Base-by-base conservation (phyloP, 176 grass and related monocot genomes). In the Triticum monococcum region DNA sequence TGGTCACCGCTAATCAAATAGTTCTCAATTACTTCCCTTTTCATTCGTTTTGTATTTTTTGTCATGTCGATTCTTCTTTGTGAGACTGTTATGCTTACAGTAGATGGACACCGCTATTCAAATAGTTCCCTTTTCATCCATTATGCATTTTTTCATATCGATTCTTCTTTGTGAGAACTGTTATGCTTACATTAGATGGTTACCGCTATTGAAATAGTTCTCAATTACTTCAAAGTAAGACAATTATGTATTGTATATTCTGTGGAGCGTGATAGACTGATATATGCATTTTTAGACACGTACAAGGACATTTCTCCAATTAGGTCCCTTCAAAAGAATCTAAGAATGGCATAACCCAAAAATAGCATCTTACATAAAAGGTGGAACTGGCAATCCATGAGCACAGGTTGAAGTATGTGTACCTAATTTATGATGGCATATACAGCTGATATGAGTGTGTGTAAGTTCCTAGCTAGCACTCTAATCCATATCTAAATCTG, bases 271-370 rank as follows among this genome's bases (percentile, higher is more conserved):
- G 68, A 33, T 71, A 11, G 33, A 71, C 35, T 36, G 8, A 71
- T n/a, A 20, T 38, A 74, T 17, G 2, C 33, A 85, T 40, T 7
- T 73, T 46, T 75, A 80, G 60, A 45, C 18, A 81, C 35, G 20
- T 67, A 85, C 20, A 37, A 40, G 12, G 76, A 61, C 7, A 71
- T 32, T 64, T 45, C 48, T 4, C 65, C 14, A 87, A 73, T 46
- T 67, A 52, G 35, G 38, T 3, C 41, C 66, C 45, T 67, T 67
- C 23, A 67, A 90, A 85, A 79, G 40, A 70, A 79, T 12, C 9
- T 36, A 67, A n/a, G 72, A 33, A 31, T 60, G 16, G 50, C 17
- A n/a, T 75, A 75, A 32, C 24, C 40, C 25, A 75, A 77, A 37
- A 77, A 17, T 77, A 75, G 79, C 6, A 17, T 59, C 22, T 16